Percentiles rank a stretch among this genome's conserved stretches.
Evolutionary conservation across 257 asterid species (phyloP).

Genomic region (Nicotiana benthamiana): DNA sequence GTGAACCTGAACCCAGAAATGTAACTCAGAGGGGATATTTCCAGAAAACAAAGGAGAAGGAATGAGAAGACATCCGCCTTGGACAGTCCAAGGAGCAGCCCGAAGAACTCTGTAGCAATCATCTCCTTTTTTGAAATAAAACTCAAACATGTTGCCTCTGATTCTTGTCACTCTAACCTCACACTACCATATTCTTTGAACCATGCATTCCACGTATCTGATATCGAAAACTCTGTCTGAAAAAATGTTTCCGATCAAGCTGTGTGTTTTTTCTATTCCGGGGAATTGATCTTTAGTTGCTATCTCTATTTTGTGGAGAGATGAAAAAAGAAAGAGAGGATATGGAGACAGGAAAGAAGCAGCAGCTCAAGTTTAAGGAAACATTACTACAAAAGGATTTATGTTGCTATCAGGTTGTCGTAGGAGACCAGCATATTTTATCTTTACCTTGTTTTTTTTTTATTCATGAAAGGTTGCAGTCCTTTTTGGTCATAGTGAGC

Average conservation of each 20-base stretch:
- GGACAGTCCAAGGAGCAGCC: slow-evolving; percentile 21
- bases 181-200: slow-evolving; percentile 17
- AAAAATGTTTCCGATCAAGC: slow-evolving; percentile 25
- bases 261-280: not conserved
- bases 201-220: slow-evolving; percentile 1
- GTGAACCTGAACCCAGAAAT: slow-evolving; percentile 31
- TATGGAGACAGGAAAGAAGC: not conserved
- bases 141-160: slow-evolving; percentile 16
- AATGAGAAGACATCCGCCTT: slow-evolving; percentile 15
- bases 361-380: no score
- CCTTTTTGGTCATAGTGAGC: not conserved
- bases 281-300: not conserved
- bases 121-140: slow-evolving; percentile 13
- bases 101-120: slow-evolving; percentile 11
- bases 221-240: not conserved
- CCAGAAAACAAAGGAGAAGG: slow-evolving; percentile 14
- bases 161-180: slow-evolving; percentile 3
- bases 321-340: not conserved
- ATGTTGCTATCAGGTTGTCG: no score
- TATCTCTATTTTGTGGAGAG: not conserved
- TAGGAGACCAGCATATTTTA: no score
- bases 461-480: not conserved
- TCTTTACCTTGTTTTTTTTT: no score
- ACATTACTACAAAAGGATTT: no score
- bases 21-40: slow-evolving; percentile 5